These are phyloP conservation scores for Talaromyces sp. DNA, from an alignment of 2,329 filamentous ascomycete genomes.

Conservation along the genomic window DNA sequence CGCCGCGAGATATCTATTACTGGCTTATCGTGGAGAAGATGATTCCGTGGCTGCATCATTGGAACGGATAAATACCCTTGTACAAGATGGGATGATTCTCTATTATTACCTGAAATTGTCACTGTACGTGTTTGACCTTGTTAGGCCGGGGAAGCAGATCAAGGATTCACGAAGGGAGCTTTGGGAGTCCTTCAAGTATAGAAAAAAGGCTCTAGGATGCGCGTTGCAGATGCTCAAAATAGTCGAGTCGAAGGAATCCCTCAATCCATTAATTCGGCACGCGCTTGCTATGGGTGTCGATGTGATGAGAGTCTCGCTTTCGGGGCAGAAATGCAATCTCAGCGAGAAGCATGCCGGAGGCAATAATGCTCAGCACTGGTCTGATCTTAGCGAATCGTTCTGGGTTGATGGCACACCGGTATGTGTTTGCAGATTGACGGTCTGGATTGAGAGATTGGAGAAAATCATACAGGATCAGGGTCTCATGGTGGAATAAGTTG, in stretches of 20 bases:
- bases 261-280: conserved; percentile 9
- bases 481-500: neutral
- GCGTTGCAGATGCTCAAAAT: conserved; percentile 15
- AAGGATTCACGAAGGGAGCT: neutral
- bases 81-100: conserved; percentile 14
- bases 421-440: conserved; percentile 13
- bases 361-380: neutral
- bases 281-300: conserved; percentile 5
- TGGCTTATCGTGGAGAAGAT: conserved; percentile 16
- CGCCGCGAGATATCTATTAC: conserved; percentile 1
- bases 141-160: neutral
- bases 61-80: neutral
- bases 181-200: neutral
- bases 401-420: conserved; percentile 9
- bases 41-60: conserved; percentile 4
- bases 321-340: conserved; percentile 4
- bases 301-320: neutral
- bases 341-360: neutral
- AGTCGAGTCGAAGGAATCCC: neutral
- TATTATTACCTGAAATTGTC: conserved; percentile 16
- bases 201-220: conserved; percentile 13
- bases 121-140: neutral
- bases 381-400: neutral
- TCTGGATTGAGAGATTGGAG: conserved; percentile 7
- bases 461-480: neutral